Evolutionary conservation across 768 basidiomycete genomes (phyloP).

Genomic region (Leccinum barrowsii): DNA sequence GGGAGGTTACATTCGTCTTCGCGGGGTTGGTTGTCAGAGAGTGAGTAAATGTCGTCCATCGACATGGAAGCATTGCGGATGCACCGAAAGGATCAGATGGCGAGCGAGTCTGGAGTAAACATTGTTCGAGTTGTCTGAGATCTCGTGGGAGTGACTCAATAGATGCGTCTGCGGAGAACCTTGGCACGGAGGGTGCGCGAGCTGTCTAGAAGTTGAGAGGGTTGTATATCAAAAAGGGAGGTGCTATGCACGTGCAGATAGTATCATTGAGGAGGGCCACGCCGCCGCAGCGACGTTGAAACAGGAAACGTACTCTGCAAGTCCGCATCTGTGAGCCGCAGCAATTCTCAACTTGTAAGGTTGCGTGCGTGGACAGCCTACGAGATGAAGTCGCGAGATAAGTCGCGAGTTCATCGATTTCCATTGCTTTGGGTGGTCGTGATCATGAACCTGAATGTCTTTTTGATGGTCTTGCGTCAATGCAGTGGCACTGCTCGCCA

Average conservation of each 20-base stretch:
- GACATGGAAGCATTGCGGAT: slow-evolving; percentile 34
- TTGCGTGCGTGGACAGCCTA: slow-evolving; percentile 44
- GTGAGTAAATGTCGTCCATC: slow-evolving; percentile 28
- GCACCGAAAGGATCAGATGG: slow-evolving; percentile 24
- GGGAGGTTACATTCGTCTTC: slow-evolving; percentile 5
- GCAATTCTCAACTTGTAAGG: slow-evolving; percentile 55
- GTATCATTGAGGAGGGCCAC: slow-evolving; percentile 3
- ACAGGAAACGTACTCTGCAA: slow-evolving; percentile 46
- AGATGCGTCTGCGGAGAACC: slow-evolving; percentile 55
- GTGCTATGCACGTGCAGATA: slow-evolving; percentile 10
- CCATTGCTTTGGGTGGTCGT: slow-evolving; percentile 58
- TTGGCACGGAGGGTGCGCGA: slow-evolving; percentile 56
- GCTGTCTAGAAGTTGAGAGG: slow-evolving; percentile 48
- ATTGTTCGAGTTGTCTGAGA: slow-evolving; percentile 19
- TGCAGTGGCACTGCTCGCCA: slow-evolving; percentile 30
- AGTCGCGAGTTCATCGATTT: slow-evolving; percentile 52
- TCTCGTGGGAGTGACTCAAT: slow-evolving; percentile 28
- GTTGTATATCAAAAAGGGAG: slow-evolving; percentile 18
- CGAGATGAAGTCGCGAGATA: slow-evolving; percentile 49
- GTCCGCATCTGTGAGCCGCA: slow-evolving; percentile 61
- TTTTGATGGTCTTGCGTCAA: too few species aligned
- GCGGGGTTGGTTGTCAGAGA: slow-evolving; percentile 9
- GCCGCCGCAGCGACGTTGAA: background rate
- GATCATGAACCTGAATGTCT: too few species aligned
- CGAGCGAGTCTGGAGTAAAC: slow-evolving; percentile 10